These are phyloP conservation scores for Ophiostoma angusticollis DNA, from an alignment of 2,329 filamentous ascomycete genomes.

Conservation along the genomic window DNA sequence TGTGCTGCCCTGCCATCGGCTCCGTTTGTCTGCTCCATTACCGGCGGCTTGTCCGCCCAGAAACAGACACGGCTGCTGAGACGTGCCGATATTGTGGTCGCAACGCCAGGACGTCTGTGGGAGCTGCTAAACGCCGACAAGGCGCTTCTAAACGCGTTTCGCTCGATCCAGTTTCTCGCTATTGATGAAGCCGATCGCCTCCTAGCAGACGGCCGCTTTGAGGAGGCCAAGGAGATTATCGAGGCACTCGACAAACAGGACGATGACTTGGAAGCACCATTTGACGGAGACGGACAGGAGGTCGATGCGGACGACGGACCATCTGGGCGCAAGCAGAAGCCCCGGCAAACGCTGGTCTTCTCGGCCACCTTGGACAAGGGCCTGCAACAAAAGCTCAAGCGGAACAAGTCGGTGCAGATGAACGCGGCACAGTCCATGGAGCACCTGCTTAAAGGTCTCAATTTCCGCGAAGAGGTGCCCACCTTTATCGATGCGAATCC, in stretches of 20 bases:
- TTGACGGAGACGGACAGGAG: constrained; percentile 30
- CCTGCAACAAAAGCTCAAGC: constrained; percentile 78
- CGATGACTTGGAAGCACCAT: constrained; percentile 42
- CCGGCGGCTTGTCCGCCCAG: constrained; percentile 82
- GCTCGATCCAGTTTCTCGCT: constrained; percentile 67
- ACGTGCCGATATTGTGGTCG: constrained; percentile 83
- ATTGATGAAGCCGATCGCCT: constrained; percentile 90
- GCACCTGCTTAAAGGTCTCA: constrained; percentile 79
- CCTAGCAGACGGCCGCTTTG: constrained; percentile 85
- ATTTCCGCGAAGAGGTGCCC: constrained; percentile 72
- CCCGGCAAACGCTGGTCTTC: constrained; percentile 84
- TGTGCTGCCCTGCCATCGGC: constrained; percentile 48
- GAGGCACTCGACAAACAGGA: constrained; percentile 62
- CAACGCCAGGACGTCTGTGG: constrained; percentile 86
- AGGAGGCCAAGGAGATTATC: constrained; percentile 83
- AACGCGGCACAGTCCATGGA: constrained; percentile 75
- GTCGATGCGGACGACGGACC: constrained; percentile 34
- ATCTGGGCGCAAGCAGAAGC: constrained; percentile 16
- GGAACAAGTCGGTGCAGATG: too few species aligned
- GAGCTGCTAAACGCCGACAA: constrained; percentile 73
- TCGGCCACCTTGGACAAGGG: constrained; percentile 91
- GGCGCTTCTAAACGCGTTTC: constrained; percentile 56
- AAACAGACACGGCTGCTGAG: constrained; percentile 82
- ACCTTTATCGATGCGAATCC: constrained; percentile 91
- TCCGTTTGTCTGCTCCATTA: constrained; percentile 74